These are phyloP conservation scores for Loxodes magnus DNA, from an alignment of 73 alveolate genomes.

Conservation along the genomic window DNA sequence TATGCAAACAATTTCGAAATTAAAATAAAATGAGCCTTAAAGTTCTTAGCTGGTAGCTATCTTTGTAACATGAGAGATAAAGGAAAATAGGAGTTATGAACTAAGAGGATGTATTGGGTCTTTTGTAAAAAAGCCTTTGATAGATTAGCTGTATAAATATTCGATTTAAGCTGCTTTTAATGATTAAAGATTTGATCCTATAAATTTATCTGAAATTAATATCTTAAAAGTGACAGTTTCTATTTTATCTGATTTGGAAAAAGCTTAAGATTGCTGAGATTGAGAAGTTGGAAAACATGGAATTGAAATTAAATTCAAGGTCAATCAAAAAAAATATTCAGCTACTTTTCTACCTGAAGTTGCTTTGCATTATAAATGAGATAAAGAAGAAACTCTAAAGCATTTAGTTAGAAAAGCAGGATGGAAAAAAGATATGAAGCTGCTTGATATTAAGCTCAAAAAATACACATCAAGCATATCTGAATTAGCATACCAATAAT, in stretches of 20 bases:
- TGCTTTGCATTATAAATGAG: slow-evolving; percentile 87
- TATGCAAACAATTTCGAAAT: slow-evolving; percentile 21
- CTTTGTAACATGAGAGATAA: slow-evolving; percentile 89
- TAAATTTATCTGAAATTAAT: slow-evolving; percentile 45
- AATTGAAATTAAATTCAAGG: slow-evolving; percentile 73
- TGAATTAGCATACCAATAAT: too few species aligned
- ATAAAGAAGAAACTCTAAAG: slow-evolving; percentile 49
- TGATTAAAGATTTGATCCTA: slow-evolving; percentile 80
- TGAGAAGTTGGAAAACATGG: slow-evolving; percentile 94
- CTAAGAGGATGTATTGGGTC: slow-evolving; percentile 94
- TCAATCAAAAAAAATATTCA: slow-evolving; percentile 36
- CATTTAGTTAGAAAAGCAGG: slow-evolving; percentile 73
- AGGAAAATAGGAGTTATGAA: slow-evolving; percentile 65
- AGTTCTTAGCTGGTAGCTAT: slow-evolving; percentile 38
- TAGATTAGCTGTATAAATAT: slow-evolving; percentile 51
- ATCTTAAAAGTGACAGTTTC: slow-evolving; percentile 61
- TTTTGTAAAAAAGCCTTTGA: slow-evolving; percentile 41
- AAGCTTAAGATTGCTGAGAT: slow-evolving; percentile 59
- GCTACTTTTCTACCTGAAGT: slow-evolving; percentile 93
- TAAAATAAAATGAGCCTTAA: slow-evolving; percentile 30
- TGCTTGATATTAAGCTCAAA: too few species aligned
- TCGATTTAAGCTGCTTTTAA: slow-evolving; percentile 70
- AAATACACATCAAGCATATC: too few species aligned
- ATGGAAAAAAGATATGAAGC: too few species aligned
- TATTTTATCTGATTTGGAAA: slow-evolving; percentile 60